Evolutionary conservation across 2,329 filamentous ascomycete species (phyloP), one percentile per base, ranked within the genome.

Genomic region (Alternaria novae-zelandiae): DNA sequence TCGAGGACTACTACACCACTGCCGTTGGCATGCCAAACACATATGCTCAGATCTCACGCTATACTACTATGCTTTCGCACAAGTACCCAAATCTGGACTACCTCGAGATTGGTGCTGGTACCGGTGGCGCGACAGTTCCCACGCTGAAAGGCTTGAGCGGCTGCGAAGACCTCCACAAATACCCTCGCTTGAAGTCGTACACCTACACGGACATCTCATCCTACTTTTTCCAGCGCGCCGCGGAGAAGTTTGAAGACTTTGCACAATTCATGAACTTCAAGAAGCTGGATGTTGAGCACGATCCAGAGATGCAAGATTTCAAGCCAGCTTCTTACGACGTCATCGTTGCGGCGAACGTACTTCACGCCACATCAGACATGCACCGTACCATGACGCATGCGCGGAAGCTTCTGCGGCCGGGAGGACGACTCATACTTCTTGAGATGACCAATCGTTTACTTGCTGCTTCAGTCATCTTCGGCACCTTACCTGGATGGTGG

Each of bases 391-490:
- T 79, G 28, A 43, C 25, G 20, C 72, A 78, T 57, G 59, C 59
- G 5, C 63, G 70, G 13, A 73, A 69, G 30, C 57, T 79, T 10
- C 64, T 79, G 0, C 68, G 70, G 21, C 81, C 84, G 0, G 83
- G 81, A 2, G 85, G 85, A 0, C 80, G 82, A 41, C 70, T 87
- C 0, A 41, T 86, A 1, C 49, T 86, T 0, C 61, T 82, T 6
- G 85, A 87, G 61, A 51, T 60, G 55, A 71, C 67, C 2, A 54
- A 64, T 44, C 54, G 61, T 9, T 20, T 69, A 44, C 41, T 66
- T 61, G 61, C 55, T 47, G 51, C 61, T 26, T 65, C 63, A 4
- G 63, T 70, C 50, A 69, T 67, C 32, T 72, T 76, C 51, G 74
- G 73, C 8, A 56, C 69, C 3, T 56, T 76, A 13, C 66, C 69